Base-by-base conservation (phyloP, 352 stramenopile species). In the Phytophthora gonapodyides region DNA sequence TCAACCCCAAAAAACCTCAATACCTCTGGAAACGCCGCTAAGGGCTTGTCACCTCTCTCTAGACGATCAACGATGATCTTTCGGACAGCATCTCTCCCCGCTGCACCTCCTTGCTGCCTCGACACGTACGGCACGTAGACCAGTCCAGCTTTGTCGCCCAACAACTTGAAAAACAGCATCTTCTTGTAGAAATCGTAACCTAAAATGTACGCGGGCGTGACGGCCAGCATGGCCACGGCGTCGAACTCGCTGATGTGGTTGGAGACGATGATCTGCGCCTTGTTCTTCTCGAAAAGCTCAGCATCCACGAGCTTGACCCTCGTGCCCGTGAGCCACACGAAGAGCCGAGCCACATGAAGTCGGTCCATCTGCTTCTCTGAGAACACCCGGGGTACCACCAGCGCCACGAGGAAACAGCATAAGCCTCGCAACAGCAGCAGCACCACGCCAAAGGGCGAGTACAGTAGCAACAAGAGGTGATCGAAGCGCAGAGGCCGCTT, bases 181-280 rank as follows among this genome's bases (percentile, higher is more conserved):
- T 82, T 82, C 64, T 91, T 85, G 76, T 89, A 91, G n/a, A 91
- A 89, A n/a, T 89, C 82, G 72, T 91, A 91, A 41, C 82, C 82
- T 42, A 91, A 69, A 17, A 89, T 66, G 48, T 88, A 81, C 10
- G 72, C 71, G 5, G 82, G 69, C 11, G 70, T 70, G 53, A 89
- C 55, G 16, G 46, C 54, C 8, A 91, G 50, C 55, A 91, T 64
- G 3, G 80, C 80, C 21, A 91, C 60, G 0, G 80, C 82, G 40
- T 88, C 82, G 41, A 91, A 87, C 72, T 91, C 82, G 36, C 80
- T 89, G 55, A 91, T 82, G 70, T 91, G 82, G 76, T 91, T 91
- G 21, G 74, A 61, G n/a, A 85, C 82, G 30, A 91, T 70, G 53
- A 91, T 80, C 16, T 80, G 64, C 0, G 69, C 61, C 33, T 64